phyloP scores from a whole-genome alignment of 352 stramenopile species.

The Paralagenidium karlingii region DNA sequence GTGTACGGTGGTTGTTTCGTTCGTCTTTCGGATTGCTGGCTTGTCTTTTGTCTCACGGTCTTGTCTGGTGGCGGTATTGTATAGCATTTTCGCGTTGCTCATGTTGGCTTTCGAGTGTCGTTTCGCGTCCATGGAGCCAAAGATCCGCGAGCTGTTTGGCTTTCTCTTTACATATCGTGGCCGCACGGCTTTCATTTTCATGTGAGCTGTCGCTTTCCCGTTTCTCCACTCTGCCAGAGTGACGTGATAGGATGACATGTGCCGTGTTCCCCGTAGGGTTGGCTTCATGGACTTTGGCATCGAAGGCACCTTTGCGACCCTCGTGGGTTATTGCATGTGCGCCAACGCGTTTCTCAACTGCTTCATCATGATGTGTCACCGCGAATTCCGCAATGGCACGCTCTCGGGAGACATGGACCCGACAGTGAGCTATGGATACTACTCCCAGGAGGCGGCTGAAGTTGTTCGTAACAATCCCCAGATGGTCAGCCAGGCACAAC shows the following conservation, averaged over 20 bases:
- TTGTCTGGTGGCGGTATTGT: neutral
- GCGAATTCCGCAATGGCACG: slow-evolving; percentile 68
- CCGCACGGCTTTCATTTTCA: slow-evolving; percentile 73
- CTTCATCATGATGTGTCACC: slow-evolving; percentile 73
- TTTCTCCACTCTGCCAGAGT: neutral
- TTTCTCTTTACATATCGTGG: slow-evolving; percentile 84
- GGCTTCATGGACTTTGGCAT: slow-evolving; percentile 86
- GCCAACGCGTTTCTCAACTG: slow-evolving; percentile 58
- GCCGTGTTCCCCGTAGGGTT: slow-evolving; percentile 23
- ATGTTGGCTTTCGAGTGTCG: slow-evolving; percentile 78
- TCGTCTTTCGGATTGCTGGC: neutral
- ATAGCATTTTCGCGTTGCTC: slow-evolving; percentile 71
- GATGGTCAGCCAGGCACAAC: neutral
- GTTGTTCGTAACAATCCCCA: neutral
- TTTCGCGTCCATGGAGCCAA: slow-evolving; percentile 79
- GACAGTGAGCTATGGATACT: slow-evolving; percentile 48
- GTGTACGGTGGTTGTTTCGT: slow-evolving; percentile 29
- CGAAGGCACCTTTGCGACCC: slow-evolving; percentile 45
- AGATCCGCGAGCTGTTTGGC: slow-evolving; percentile 74
- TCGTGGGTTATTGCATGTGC: slow-evolving; percentile 73
- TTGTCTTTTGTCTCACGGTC: neutral
- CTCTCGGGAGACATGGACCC: slow-evolving; percentile 66
- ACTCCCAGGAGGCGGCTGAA: slow-evolving; percentile 16
- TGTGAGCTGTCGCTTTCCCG: slow-evolving; percentile 11
- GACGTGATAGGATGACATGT: no score